phyloP scores from a whole-genome alignment of 1,284 basidiomycete species.

The Ceraceosorus bombacis region DNA sequence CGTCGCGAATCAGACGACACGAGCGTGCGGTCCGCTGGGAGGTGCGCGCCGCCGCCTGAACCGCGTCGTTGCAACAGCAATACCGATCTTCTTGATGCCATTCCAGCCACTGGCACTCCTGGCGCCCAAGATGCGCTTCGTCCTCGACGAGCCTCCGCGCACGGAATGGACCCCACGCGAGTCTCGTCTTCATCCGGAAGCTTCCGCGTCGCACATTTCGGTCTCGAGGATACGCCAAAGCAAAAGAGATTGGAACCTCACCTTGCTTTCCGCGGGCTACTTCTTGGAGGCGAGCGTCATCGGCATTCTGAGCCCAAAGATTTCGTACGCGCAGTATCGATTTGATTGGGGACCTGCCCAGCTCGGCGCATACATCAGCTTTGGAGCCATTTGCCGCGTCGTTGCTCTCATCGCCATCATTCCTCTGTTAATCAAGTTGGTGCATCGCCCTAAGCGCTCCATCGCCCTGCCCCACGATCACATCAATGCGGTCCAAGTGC shows the following conservation, averaged over 20 bases:
- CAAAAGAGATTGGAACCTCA: slow-evolving; percentile 37
- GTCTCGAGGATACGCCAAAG: slow-evolving; percentile 25
- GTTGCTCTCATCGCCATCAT: slow-evolving; percentile 34
- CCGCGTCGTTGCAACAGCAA: not conserved
- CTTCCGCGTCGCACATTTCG: slow-evolving; percentile 35
- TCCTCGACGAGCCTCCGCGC: slow-evolving; percentile 8
- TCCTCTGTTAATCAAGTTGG: slow-evolving; percentile 36
- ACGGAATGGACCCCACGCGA: not conserved
- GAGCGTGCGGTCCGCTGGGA: not conserved
- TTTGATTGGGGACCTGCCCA: slow-evolving; percentile 41
- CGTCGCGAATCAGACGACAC: not conserved
- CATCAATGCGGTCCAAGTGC: not conserved
- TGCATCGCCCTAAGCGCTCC: slow-evolving; percentile 27
- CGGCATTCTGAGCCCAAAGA: slow-evolving; percentile 41
- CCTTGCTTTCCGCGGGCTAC: slow-evolving; percentile 38
- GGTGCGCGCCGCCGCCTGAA: not conserved
- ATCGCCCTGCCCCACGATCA: slow-evolving; percentile 14
- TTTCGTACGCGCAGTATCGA: slow-evolving; percentile 38
- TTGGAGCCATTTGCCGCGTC: slow-evolving; percentile 33
- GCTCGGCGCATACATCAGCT: slow-evolving; percentile 40
- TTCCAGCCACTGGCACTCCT: slow-evolving; percentile 32
- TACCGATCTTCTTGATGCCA: slow-evolving; percentile 10
- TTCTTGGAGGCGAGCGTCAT: slow-evolving; percentile 32
- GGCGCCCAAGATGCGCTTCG: slow-evolving; percentile 27
- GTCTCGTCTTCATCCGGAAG: not conserved